phyloP scores from a whole-genome alignment of 202 grass and related monocot species.

The Schoenoplectus triqueter region DNA sequence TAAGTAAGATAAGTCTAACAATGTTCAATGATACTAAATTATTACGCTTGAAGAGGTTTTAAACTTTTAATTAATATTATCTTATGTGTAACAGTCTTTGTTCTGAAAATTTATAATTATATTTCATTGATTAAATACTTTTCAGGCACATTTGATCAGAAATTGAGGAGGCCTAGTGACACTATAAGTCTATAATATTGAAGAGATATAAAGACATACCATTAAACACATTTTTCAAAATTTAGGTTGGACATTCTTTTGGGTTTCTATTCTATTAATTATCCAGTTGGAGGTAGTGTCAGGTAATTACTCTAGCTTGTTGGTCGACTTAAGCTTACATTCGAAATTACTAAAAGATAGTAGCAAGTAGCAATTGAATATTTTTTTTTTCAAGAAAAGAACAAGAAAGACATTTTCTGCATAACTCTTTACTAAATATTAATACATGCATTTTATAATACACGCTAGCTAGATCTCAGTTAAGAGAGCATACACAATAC shows the following conservation, averaged over 20 bases:
- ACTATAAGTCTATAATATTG: not conserved
- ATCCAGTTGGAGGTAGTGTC: not conserved
- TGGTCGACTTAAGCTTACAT: too few species aligned
- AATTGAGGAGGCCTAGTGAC: not conserved
- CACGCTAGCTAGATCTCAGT: not conserved
- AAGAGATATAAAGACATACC: too few species aligned
- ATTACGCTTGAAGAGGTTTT: not conserved
- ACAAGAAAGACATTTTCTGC: not conserved
- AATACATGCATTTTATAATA: conserved; percentile 16
- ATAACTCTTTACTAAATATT: conserved; percentile 9
- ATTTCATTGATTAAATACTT: not conserved
- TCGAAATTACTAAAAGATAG: too few species aligned
- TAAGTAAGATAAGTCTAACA: not conserved
- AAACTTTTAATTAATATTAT: not conserved
- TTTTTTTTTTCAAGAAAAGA: not conserved
- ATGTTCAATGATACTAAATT: not conserved
- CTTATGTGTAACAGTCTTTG: not conserved
- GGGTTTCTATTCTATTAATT: not conserved
- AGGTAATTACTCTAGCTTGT: not conserved
- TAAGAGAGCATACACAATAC: conserved; percentile 2
- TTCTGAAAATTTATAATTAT: not conserved
- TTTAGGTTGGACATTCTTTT: not conserved
- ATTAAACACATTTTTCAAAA: not conserved
- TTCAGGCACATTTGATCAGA: not conserved
- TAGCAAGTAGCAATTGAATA: too few species aligned